Conservation (phyloP, 257 asterid species). For the Nicotiana attenuata region DNA sequence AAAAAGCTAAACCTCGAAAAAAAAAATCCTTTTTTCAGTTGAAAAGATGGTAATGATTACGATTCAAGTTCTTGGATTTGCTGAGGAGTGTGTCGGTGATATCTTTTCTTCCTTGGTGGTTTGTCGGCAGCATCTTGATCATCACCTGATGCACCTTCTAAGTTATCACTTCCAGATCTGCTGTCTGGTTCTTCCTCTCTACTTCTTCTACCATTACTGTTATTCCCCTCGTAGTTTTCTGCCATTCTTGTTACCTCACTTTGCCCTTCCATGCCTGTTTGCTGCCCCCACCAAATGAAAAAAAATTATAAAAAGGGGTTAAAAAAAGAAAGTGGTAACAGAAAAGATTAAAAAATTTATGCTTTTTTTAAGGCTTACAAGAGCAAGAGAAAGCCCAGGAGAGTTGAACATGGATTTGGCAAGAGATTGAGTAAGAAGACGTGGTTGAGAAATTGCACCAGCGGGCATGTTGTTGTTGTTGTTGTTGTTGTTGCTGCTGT, state of each 20-base stretch:
- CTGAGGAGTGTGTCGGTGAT: constrained; percentile 98
- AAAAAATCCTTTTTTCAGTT: neutral
- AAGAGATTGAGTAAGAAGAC: constrained; percentile 46
- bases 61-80: constrained; percentile 96
- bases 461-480: constrained; percentile 34
- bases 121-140: constrained; percentile 65
- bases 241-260: constrained; percentile 46
- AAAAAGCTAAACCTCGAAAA: neutral
- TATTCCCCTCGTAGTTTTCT: constrained; percentile 44
- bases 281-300: constrained; percentile 28
- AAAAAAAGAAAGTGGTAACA: neutral
- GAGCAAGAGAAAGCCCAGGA: constrained; percentile 92
- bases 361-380: constrained; percentile 29
- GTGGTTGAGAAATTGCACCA: constrained; percentile 48
- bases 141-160: constrained; percentile 87
- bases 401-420: constrained; percentile 67
- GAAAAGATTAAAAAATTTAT: neutral
- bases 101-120: constrained; percentile 81
- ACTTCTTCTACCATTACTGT: constrained; percentile 47
- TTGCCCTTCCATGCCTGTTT: constrained; percentile 78
- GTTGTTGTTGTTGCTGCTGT: constrained; percentile 8
- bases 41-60: constrained; percentile 28
- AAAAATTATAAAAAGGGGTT: neutral
- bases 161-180: constrained; percentile 96
- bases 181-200: constrained; percentile 91